Evolutionary conservation across 2,329 filamentous ascomycete species (phyloP), one percentile per base, ranked within the genome.

Genomic region (Microcera coccophila): DNA sequence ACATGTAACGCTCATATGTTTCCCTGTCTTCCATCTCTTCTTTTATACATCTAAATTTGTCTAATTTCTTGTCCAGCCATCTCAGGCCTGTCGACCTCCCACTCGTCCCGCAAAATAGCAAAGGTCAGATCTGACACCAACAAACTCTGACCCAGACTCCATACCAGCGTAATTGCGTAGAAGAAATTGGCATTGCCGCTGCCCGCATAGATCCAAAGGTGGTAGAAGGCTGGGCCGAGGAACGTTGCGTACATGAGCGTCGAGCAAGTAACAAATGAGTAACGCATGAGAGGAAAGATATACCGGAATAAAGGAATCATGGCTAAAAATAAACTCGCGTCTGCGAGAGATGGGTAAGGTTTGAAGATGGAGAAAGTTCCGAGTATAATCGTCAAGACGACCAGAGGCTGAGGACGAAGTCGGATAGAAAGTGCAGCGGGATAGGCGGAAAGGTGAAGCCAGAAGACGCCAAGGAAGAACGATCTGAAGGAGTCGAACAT

Each of bases 141-240:
- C 49, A 98, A 75, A 28, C 90, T 90, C 54, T 95, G 76, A 0
- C 89, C 93, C 18, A 98, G 66, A 61, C 89, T 95, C 93, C 93
- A 98, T 0, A 98, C 93, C n/a, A 98, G 71, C 0, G 93, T 98
- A 58, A 98, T 97, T 52, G 93, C 93, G 62, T 98, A 98, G 70
- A 98, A 98, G 71, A 98, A 98, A 64, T 98, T 98, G 45, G 93
- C 93, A 59, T 98, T 98, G 20, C 93, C 93, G 43, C 90, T 95
- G 38, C 93, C 93, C 3, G 93, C 93, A 61, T 97, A 98, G 44
- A 98, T 91, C 93, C 93, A 98, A 4, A 98, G 73, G 62, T 98
- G 84, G 64, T 97, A 95, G 63, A 98, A 98, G 0, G 90, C 90
- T 1, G 93, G 93, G 0, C 93, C 93, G 0, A 98, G 76, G 49